Percentiles rank a stretch among this genome's conserved stretches.
Evolutionary conservation across 352 stramenopile species (phyloP).

Genomic region (Pythium phragmiticola): DNA sequence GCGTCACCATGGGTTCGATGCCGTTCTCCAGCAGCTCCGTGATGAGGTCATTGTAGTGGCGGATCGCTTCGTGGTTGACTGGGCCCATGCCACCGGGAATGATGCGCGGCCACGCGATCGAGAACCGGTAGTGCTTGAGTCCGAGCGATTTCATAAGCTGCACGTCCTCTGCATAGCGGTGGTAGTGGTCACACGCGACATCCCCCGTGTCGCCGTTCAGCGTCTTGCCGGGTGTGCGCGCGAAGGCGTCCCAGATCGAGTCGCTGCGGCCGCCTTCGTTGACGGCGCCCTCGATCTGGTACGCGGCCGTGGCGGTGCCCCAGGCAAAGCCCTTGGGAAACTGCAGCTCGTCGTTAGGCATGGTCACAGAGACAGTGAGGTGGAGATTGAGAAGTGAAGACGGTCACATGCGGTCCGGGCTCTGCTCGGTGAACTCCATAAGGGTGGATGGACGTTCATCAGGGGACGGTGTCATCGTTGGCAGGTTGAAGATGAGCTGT

Average conservation of each 20-base stretch:
- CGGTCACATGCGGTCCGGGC: no score
- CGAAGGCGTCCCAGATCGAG: slow-evolving; percentile 84
- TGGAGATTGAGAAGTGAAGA: background rate
- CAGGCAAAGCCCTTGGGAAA: slow-evolving; percentile 74
- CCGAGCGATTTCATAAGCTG: slow-evolving; percentile 88
- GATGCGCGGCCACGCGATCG: slow-evolving; percentile 92
- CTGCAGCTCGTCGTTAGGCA: background rate
- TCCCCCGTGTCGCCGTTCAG: slow-evolving; percentile 43
- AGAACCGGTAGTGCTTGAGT: slow-evolving; percentile 93
- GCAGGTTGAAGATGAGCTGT: slow-evolving; percentile 15
- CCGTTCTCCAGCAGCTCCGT: slow-evolving; percentile 60
- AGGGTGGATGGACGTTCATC: background rate
- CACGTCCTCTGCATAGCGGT: slow-evolving; percentile 90
- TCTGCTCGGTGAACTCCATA: no score
- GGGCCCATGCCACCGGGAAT: slow-evolving; percentile 42
- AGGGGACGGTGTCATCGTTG: background rate
- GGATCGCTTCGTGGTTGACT: slow-evolving; percentile 81
- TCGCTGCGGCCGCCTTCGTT: slow-evolving; percentile 80
- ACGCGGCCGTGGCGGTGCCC: slow-evolving; percentile 87
- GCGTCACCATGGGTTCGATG: slow-evolving; percentile 90
- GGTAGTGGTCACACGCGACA: slow-evolving; percentile 92
- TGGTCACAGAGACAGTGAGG: background rate
- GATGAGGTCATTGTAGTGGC: slow-evolving; percentile 93
- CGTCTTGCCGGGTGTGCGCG: slow-evolving; percentile 30
- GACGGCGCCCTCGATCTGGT: slow-evolving; percentile 92